phyloP scores from a whole-genome alignment of 164 flowering plant genomes.

The Euptelea pleiosperma region DNA sequence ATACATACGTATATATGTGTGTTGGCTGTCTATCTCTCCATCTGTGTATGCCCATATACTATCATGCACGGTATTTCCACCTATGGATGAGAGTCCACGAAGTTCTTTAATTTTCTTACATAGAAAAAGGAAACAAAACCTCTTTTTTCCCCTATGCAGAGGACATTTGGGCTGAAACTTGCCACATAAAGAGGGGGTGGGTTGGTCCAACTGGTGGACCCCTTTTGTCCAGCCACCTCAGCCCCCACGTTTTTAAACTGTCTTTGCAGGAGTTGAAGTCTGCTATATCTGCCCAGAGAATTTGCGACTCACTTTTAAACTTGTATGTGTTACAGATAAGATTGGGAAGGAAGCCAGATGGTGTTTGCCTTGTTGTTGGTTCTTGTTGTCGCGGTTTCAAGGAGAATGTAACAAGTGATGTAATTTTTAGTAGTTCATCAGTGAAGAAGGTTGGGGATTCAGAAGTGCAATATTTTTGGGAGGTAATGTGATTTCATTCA shows the following conservation, averaged over 20 bases:
- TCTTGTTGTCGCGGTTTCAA: conserved; percentile 83
- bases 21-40: too few relatives aligned
- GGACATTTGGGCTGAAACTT: background rate
- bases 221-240: too few relatives aligned
- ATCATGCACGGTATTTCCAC: too few relatives aligned
- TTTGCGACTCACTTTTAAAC: too few relatives aligned
- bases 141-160: background rate
- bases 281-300: too few relatives aligned
- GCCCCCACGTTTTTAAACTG: too few relatives aligned
- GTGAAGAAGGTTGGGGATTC: conserved; percentile 60
- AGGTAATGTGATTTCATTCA: conserved; percentile 43
- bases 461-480: conserved; percentile 83
- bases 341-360: conserved; percentile 84
- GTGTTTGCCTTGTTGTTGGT: conserved; percentile 93
- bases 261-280: too few relatives aligned
- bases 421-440: conserved; percentile 71
- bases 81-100: too few relatives aligned
- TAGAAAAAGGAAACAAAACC: background rate
- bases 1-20: too few relatives aligned
- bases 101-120: too few relatives aligned
- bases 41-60: too few relatives aligned
- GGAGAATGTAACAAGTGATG: conserved; percentile 74
- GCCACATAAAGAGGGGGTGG: background rate
- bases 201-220: too few relatives aligned
- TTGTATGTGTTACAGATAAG: conserved; percentile 54